Percentiles rank a stretch among this genome's conserved stretches.
Conservation (phyloP, 441 rosid genomes). For the Mallotus japonicus region DNA sequence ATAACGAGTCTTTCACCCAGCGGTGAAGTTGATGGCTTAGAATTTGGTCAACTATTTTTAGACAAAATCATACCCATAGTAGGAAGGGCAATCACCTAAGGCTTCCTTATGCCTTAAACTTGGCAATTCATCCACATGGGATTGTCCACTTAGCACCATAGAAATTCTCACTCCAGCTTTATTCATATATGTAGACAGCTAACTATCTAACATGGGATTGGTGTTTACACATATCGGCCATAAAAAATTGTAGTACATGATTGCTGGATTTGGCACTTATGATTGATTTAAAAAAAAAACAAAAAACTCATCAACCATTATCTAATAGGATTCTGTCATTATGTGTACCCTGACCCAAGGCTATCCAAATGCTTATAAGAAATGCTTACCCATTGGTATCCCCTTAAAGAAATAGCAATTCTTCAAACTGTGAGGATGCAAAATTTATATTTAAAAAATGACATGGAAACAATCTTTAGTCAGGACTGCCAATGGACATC, state of each 20-base stretch:
- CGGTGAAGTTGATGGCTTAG: too few relatives aligned
- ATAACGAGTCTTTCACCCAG: too few relatives aligned
- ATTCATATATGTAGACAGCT: constrained; percentile 1
- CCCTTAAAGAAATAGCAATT: neutral
- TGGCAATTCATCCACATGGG: constrained; percentile 16
- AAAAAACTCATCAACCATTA: constrained; percentile 13
- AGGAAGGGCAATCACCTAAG: neutral
- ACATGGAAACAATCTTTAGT: neutral
- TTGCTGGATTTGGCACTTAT: constrained; percentile 20
- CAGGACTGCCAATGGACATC: neutral
- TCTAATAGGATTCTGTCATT: neutral
- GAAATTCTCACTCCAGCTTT: neutral
- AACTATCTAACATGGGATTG: neutral
- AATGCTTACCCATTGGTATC: neutral
- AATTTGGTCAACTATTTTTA: neutral
- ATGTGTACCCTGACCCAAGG: neutral
- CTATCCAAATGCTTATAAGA: neutral
- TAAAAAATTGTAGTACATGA: neutral
- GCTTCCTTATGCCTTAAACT: neutral
- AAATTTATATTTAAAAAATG: neutral
- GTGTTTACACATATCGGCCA: neutral
- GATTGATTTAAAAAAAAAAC: neutral
- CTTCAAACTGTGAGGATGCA: neutral
- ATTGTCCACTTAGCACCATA: neutral
- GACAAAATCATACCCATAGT: neutral